Evolutionary conservation across 441 rosid genomes (phyloP).

Genomic region (Pelargonium myrrhifolium): DNA sequence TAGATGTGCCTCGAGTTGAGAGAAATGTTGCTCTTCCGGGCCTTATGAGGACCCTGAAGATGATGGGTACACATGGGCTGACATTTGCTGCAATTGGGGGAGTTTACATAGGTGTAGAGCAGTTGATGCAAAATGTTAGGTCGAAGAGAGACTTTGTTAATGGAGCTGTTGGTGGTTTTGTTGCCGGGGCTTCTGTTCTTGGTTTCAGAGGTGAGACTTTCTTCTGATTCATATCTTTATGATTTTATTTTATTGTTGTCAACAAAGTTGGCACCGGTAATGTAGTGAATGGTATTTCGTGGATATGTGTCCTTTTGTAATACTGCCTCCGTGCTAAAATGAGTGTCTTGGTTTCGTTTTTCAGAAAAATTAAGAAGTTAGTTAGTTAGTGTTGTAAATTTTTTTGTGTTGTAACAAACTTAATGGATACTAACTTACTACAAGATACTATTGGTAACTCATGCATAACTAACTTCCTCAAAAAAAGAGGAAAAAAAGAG

Average conservation of each 20-base stretch:
- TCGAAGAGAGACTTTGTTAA: constrained; percentile 76
- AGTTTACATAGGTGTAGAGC: constrained; percentile 87
- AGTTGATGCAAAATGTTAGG: constrained; percentile 58
- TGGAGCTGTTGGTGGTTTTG: constrained; percentile 89
- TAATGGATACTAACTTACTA: no score
- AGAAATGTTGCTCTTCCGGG: constrained; percentile 87
- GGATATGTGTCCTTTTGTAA: no score
- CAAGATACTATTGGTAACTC: no score
- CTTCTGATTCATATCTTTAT: not conserved
- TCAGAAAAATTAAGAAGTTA: no score
- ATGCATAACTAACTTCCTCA: no score
- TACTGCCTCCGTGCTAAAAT: no score
- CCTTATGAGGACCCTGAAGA: constrained; percentile 66
- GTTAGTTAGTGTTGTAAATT: no score
- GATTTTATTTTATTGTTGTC: not conserved
- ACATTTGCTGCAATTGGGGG: constrained; percentile 96
- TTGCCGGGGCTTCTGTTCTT: constrained; percentile 74
- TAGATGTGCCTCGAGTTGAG: constrained; percentile 92
- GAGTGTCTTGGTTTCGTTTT: no score
- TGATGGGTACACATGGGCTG: constrained; percentile 87
- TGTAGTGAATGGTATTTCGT: not conserved
- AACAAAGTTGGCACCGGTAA: constrained; percentile 3
- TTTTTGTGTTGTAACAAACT: no score
- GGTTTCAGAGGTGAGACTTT: constrained; percentile 56
- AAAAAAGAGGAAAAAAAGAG: no score